Percentiles rank a stretch among this genome's conserved stretches.
Conservation (phyloP, 345 rosid species). For the Heritiera littoralis region DNA sequence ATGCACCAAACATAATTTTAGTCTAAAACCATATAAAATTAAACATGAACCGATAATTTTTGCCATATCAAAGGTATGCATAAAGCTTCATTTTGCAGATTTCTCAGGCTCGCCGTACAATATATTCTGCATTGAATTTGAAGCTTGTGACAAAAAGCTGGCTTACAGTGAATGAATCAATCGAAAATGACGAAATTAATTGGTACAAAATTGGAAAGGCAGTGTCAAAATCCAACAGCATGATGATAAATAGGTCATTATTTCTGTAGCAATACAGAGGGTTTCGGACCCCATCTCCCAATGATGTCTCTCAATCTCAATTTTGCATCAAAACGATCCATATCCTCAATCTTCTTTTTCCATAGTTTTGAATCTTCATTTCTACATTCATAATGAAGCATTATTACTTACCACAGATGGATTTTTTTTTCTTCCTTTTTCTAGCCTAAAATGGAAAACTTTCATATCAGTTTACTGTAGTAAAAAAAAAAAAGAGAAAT, state of each 20-base stretch:
- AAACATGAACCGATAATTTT: neutral
- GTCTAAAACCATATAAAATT: neutral
- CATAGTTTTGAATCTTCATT: neutral
- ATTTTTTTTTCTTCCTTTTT: neutral
- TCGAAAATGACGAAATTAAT: neutral
- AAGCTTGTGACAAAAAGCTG: neutral
- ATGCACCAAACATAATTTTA: neutral
- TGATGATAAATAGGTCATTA: neutral
- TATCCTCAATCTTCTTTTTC: neutral
- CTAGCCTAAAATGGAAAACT: neutral
- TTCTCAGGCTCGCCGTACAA: neutral
- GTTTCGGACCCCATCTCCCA: constrained; percentile 10
- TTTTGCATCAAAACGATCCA: neutral
- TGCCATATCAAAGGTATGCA: constrained; percentile 5
- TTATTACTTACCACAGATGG: neutral
- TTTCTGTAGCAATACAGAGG: neutral
- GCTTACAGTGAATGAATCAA: neutral
- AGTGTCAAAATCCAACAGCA: neutral
- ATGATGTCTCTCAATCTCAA: neutral
- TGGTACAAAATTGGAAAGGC: neutral
- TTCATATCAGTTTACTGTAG: neutral
- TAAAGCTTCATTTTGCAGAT: neutral
- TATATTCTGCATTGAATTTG: constrained; percentile 7
- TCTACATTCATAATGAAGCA: neutral
- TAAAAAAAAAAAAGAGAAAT: neutral